Evolutionary conservation across 148 eudicot genomes (phyloP), one percentile per base, ranked within the genome.

Genomic region (Linanthus parryae): DNA sequence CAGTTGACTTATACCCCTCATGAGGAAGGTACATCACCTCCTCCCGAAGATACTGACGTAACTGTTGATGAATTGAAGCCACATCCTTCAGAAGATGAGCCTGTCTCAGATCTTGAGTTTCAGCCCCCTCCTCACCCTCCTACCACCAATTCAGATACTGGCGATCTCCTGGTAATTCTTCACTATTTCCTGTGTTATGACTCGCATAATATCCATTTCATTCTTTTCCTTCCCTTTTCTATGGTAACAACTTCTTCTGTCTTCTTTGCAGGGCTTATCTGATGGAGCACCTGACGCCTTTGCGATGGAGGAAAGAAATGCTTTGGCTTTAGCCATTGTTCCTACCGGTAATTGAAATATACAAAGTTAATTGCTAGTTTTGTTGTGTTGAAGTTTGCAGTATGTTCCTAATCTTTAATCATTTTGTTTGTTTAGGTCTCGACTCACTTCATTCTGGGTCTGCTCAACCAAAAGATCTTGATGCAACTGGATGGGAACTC

Each of bases 401-500:
- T 25, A 39, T n/a, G n/a, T n/a, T n/a, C n/a, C n/a, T n/a, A 16
- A 14, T 13, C 20, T 26, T 19, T 23, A 37, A 28, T 14, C 25
- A 11, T 43, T 22, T 4, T 7, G 0, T 15, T 11, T 46, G 10
- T 41, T 22, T 48, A 63, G 68, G 56, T 55, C 54, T 48, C 29
- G 48, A 52, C 31, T 40, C 58, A 55, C 19, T 30, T 5, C 55
- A 63, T 41, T 47, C 48, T 39, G 39, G 55, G 12, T 27, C 48
- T 58, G 53, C 75, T 45, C 62, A 65, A 61, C 52, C 75, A 8
- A 75, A 80, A 50, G 79, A 78, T 49, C 67, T 84, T 57, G 99
- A 94, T 74, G 91, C 99, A 15, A 69, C 77, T 47, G 96, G 99
- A 8, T 94, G 99, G 99, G 99, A 88, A 68, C 96, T 94, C 58